Evolutionary conservation across 495 filamentous ascomycete species (phyloP).

Genomic region (Parachaetomium inaequale): DNA sequence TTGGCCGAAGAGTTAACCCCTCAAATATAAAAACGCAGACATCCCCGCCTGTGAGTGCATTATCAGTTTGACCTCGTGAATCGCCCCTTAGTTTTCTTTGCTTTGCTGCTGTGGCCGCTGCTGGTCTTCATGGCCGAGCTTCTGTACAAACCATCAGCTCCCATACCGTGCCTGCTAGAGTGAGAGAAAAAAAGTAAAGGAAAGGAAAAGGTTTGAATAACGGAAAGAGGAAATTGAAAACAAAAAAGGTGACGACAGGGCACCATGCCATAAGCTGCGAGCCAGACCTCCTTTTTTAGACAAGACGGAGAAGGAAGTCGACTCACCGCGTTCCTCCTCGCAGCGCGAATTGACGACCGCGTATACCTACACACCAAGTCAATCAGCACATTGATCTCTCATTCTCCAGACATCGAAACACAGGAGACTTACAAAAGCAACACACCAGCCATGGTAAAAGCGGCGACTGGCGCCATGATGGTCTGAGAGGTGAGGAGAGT

Average conservation of each 20-base stretch:
- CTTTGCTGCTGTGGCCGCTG: background rate
- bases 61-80: background rate
- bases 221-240: too few relatives aligned
- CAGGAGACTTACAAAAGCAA: conserved; percentile 37
- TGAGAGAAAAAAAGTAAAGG: too few relatives aligned
- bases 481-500: conserved; percentile 28
- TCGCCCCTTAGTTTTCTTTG: background rate
- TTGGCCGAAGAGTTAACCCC: too few relatives aligned
- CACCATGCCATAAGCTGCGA: too few relatives aligned
- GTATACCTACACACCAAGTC: conserved; percentile 35
- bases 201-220: too few relatives aligned
- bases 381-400: background rate
- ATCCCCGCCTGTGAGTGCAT: too few relatives aligned
- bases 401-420: background rate
- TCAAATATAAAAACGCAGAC: too few relatives aligned
- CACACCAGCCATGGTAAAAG: conserved; percentile 48
- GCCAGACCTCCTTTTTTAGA: background rate
- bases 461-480: conserved; percentile 43
- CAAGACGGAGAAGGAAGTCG: background rate
- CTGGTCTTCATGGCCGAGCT: conserved; percentile 3
- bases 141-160: background rate
- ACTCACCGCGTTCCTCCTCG: conserved; percentile 42
- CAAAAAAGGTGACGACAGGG: too few relatives aligned
- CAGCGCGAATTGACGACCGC: conserved; percentile 41
- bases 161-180: too few relatives aligned